Base-by-base conservation (phyloP, 169 alveolate genomes). In the Plasmodium gaboni region DNA sequence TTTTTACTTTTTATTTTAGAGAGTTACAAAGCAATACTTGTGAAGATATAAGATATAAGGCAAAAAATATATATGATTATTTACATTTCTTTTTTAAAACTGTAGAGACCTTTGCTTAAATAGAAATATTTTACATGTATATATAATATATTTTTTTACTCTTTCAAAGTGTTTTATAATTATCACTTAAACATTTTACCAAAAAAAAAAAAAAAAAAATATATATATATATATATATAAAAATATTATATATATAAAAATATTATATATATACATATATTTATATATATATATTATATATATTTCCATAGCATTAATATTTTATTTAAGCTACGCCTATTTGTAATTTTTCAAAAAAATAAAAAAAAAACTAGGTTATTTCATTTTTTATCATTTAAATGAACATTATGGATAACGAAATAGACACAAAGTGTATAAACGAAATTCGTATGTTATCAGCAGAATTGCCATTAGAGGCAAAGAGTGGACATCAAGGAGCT, bases 401-500 rank as follows among this genome's bases (percentile, higher is more conserved):
- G 28, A 60, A 19, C 71, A 83, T 1, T 42, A 83, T 83, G 91
- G 46, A 53, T 32, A 38, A 8, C 44, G 51, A 69, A 55, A 32
- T 83, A 42, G 91, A 83, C 65, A 24, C n/a, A 42, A 68, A 83
- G 70, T 83, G 91, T 51, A 70, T 83, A 17, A 83, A 83, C 26
- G 91, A 83, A 83, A 83, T 83, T 55, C 91, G 91, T 8, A 69
- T 83, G 91, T n/a, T 83, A 51, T 68, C 91, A 28, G 91, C 91
- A 22, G 91, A 83, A 71, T 19, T 83, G 67, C 73, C 90, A 32
- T 67, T 92, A 90, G 57, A 60, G 12, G 96, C 96, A 48, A 94
- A 94, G 51, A 90, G 95, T 63, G 97, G 97, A 6, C 97, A 95
- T 71, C 96, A 95, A 50, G 97, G 97, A 24, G 95, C 97, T 28